Evolutionary conservation across 768 basidiomycete species (phyloP), one percentile per base, ranked within the genome.

Genomic region (Agaricus sinodeliciosus): DNA sequence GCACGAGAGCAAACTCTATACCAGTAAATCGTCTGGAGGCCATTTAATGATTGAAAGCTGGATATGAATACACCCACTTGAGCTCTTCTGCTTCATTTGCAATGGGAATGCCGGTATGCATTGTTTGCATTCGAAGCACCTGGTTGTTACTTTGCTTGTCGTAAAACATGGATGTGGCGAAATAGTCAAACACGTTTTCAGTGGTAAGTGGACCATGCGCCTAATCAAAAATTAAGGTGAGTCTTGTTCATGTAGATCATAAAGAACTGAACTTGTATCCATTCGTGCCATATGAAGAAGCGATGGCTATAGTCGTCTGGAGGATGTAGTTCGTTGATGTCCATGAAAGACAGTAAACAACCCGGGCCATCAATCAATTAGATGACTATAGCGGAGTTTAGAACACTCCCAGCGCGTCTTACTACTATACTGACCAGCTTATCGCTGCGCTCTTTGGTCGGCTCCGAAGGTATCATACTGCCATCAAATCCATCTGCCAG

Each of bases 81-180:
- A 95, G 81, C 63, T 94, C 90, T 57, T 89, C 89, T 9, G 85
- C 83, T 65, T 94, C 93, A 58, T 94, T 86, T 7, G 76, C 71
- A 51, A 91, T 69, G 9, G 86, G 80, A 26, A 80, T 70, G n/a
- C 86, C 90, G 0, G 87, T 87, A 62, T 90, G 86, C 72, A 87
- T 85, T 0, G 90, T 94, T 67, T 95, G 93, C 93, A 95, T 95
- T 60, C 91, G 85, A 41, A 95, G 72, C 27, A 88, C 84, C 61
- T 93, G 89, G 67, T 95, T 95, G 67, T 87, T 94, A 70, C 88
- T 92, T 69, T 90, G 87, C 67, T 90, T 90, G 69, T 94, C 92
- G 65, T 92, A 95, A 72, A 93, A 94, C 82, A 92, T 92, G 26
- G 90, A 93, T 0, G 81, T 81, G 11, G 86, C 74, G 65, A 95